Percentiles rank a stretch among this genome's conserved stretches.
These are phyloP conservation scores for Scedosporium minutisporum DNA, from an alignment of 2,329 filamentous ascomycete genomes.

Conservation along the genomic window DNA sequence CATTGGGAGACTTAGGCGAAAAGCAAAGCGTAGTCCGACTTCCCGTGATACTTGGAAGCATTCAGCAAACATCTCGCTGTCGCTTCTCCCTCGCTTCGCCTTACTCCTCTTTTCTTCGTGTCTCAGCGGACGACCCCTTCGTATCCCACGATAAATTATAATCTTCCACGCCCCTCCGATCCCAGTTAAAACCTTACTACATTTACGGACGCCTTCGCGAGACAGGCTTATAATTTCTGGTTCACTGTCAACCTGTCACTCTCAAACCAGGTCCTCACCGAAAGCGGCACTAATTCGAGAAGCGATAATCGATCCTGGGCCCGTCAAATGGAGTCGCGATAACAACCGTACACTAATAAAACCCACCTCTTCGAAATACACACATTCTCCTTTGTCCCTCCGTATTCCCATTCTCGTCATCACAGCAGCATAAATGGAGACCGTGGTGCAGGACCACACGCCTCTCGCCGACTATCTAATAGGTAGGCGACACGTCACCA, in stretches of 20 bases:
- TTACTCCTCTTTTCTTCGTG: not conserved
- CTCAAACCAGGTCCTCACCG: not conserved
- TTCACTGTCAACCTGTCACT: not conserved
- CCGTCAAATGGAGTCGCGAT: not conserved
- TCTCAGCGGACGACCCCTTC: too few relatives aligned
- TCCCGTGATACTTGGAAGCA: not conserved
- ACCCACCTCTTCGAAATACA: not conserved
- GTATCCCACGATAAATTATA: not conserved
- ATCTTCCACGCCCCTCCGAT: not conserved
- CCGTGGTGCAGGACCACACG: constrained; percentile 75
- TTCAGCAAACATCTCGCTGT: not conserved
- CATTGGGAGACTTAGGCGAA: not conserved
- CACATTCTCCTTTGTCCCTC: not conserved
- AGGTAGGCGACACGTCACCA: constrained; percentile 43
- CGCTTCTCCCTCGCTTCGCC: not conserved
- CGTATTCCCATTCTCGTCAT: not conserved
- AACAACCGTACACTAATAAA: not conserved
- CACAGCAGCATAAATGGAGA: constrained; percentile 56
- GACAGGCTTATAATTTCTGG: not conserved
- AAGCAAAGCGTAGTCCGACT: not conserved
- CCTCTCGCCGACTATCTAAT: constrained; percentile 83
- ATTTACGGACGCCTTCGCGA: not conserved
- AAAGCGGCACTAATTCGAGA: not conserved
- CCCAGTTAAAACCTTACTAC: not conserved
- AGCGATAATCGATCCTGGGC: not conserved